A percentile compares a stretch with the other conserved stretches of the same genome.
Evolutionary conservation across 78 protist genomes (phyloP).

Genomic region (Dictyostelium firmibasis): DNA sequence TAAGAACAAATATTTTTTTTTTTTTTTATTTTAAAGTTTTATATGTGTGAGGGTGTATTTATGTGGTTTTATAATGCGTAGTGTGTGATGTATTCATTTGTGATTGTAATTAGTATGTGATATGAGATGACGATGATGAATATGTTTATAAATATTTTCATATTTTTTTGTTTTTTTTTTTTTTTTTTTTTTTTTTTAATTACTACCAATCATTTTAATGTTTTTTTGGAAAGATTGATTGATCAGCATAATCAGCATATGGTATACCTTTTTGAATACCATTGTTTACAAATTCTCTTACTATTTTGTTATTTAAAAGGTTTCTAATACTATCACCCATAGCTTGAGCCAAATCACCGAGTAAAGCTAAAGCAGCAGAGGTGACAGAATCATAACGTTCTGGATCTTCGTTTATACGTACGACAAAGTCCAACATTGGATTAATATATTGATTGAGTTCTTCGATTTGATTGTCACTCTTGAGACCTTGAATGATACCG

Average conservation of each 20-base stretch:
- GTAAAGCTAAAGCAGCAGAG: slow-evolving; percentile 32
- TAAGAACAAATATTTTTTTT: neutral
- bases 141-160: too few relatives aligned
- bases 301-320: neutral
- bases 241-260: slow-evolving; percentile 19
- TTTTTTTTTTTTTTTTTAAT: neutral
- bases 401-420: neutral
- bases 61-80: neutral
- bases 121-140: too few relatives aligned
- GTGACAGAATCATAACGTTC: neutral
- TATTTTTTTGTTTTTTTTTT: too few relatives aligned
- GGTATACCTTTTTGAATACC: slow-evolving; percentile 11
- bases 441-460: neutral
- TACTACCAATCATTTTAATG: neutral
- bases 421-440: slow-evolving; percentile 11
- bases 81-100: neutral
- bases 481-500: slow-evolving; percentile 91
- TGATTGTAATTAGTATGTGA: too few relatives aligned
- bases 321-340: slow-evolving; percentile 13
- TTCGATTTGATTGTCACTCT: slow-evolving; percentile 10
- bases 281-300: slow-evolving; percentile 2
- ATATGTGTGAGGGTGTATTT: too few relatives aligned
- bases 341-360: slow-evolving; percentile 52
- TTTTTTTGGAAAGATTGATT: slow-evolving; percentile 1
- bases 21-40: too few relatives aligned